Evolutionary conservation across 176 grass and related monocot genomes (phyloP).

Genomic region (Zoysia pacifica): DNA sequence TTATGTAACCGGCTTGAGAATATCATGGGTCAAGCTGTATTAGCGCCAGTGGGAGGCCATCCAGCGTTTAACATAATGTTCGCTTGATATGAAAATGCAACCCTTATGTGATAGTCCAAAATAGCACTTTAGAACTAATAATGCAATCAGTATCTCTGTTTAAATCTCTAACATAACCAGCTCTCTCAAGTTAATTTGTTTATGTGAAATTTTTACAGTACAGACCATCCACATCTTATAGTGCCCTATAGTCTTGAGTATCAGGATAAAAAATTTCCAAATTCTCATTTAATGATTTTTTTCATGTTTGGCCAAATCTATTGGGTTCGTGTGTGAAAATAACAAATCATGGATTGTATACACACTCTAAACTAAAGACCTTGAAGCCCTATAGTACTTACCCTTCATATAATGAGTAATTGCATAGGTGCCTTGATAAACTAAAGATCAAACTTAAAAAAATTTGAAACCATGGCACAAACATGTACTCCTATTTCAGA

Average conservation of each 20-base stretch:
- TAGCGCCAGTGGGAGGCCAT: neutral
- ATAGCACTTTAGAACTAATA: neutral
- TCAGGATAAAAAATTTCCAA: neutral
- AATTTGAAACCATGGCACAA: neutral
- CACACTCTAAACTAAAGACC: neutral
- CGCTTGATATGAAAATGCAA: neutral
- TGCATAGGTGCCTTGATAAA: neutral
- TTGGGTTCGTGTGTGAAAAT: neutral
- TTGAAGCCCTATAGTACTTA: neutral
- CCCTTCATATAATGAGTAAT: neutral
- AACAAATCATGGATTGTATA: neutral
- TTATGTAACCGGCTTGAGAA: neutral
- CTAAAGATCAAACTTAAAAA: neutral
- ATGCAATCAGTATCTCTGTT: neutral
- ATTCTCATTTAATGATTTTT: conserved; percentile 2
- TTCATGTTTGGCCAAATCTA: neutral
- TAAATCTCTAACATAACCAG: neutral
- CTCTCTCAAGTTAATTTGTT: neutral
- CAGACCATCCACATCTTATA: neutral
- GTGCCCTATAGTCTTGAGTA: neutral
- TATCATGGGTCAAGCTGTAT: neutral
- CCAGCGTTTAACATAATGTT: neutral
- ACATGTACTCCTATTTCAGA: neutral
- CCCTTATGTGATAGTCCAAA: conserved; percentile 1
- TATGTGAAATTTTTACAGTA: neutral